Conservation (phyloP, 306 rosid genomes). For the Corylus americana region DNA sequence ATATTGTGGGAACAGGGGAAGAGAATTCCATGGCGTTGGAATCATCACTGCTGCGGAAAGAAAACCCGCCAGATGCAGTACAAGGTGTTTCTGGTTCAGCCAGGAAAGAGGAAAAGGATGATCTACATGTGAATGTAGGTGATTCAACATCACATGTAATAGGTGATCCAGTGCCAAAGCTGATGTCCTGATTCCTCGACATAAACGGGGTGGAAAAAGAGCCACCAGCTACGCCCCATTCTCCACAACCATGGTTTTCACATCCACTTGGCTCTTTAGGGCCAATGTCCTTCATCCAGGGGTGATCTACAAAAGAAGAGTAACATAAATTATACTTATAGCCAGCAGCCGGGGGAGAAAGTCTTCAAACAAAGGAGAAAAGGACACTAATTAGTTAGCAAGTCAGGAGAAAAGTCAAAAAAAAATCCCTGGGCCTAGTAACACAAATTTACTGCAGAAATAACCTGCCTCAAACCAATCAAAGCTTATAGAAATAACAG, state of each 20-base stretch:
- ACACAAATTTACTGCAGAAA: background rate
- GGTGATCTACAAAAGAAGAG: constrained; percentile 56
- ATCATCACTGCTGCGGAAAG: constrained; percentile 48
- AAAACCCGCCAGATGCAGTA: constrained; percentile 60
- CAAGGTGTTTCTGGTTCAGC: constrained; percentile 61
- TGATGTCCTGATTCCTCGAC: constrained; percentile 76
- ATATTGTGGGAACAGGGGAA: constrained; percentile 61
- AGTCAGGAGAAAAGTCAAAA: background rate
- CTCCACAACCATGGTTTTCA: constrained; percentile 32
- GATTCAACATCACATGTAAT: constrained; percentile 53
- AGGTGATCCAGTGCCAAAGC: constrained; percentile 69
- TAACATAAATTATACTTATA: background rate
- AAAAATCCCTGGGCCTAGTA: background rate
- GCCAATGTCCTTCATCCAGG: constrained; percentile 61
- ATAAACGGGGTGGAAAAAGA: constrained; percentile 65
- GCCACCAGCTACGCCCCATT: constrained; percentile 45
- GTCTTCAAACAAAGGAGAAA: background rate
- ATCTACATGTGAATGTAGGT: constrained; percentile 71
- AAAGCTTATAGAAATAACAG: background rate
- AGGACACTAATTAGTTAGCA: background rate
- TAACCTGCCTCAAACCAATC: background rate
- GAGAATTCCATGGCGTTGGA: constrained; percentile 44
- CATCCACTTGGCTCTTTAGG: constrained; percentile 39
- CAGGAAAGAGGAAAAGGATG: constrained; percentile 69
- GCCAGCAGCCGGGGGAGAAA: background rate